phyloP scores from a whole-genome alignment of 345 rosid genomes.

The Pistacia vera region DNA sequence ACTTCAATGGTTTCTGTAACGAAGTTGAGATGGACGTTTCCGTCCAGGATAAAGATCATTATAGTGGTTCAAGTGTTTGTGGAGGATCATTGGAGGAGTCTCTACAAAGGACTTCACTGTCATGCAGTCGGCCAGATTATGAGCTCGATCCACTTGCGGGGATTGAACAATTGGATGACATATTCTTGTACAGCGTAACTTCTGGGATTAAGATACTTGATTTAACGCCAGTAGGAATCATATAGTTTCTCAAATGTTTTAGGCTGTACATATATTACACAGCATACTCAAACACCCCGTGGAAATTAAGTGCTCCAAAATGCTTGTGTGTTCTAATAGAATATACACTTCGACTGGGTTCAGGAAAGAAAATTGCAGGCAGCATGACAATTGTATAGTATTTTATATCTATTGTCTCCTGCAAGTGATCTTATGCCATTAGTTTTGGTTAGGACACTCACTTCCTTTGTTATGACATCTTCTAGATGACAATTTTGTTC shows the following conservation, averaged over 20 bases:
- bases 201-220: slow-evolving; percentile 46
- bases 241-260: slow-evolving; percentile 30
- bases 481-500: slow-evolving; percentile 1
- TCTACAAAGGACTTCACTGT: slow-evolving; percentile 19
- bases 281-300: slow-evolving; percentile 35
- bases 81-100: slow-evolving; percentile 34
- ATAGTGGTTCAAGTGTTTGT: slow-evolving; percentile 23
- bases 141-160: slow-evolving; percentile 47
- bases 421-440: slow-evolving; percentile 13
- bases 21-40: slow-evolving; percentile 26
- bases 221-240: slow-evolving; percentile 30
- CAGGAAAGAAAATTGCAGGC: slow-evolving; percentile 14
- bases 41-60: slow-evolving; percentile 20
- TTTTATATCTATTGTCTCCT: slow-evolving; percentile 2
- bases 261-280: slow-evolving; percentile 20
- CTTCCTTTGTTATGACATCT: slow-evolving; percentile 19
- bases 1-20: slow-evolving; percentile 19
- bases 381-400: slow-evolving; percentile 11
- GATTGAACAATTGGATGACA: slow-evolving; percentile 65
- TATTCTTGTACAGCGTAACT: slow-evolving; percentile 68
- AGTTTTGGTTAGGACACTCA: slow-evolving; percentile 9
- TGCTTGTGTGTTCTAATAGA: slow-evolving; percentile 14
- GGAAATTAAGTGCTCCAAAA: slow-evolving; percentile 36
- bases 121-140: slow-evolving; percentile 23
- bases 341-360: slow-evolving; percentile 9